Evolutionary conservation across 2,329 filamentous ascomycete genomes (phyloP), one percentile per base, ranked within the genome.

Genomic region (Aspergillus sp.): DNA sequence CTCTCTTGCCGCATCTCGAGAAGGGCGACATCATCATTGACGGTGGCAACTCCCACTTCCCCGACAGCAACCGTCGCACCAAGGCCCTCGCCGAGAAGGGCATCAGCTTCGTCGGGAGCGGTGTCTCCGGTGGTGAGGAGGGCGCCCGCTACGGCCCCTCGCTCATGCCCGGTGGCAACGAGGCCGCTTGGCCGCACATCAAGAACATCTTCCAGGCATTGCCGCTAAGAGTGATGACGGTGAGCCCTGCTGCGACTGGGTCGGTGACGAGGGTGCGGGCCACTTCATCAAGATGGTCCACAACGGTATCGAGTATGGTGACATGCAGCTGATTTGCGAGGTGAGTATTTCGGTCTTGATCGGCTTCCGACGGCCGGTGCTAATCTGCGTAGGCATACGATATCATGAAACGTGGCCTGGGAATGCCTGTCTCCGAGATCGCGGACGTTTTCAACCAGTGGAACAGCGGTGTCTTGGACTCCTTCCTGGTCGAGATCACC

Each of bases 231-330:
- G 84, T 66, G 89, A 95, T 58, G 81, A 95, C 58, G 81, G 80
- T 56, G 91, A 98, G 76, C 71, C 91, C 48, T 98, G 91, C 80
- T 98, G 91, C 63, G 91, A 98, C 69, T 98, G 91, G 91, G 91
- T 98, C 55, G 91, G 91, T 72, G 91, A 96, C 69, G 86, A 96
- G 68, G 91, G 91, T 78, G 85, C 91, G 69, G 91, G 91, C 55
- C 91, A 98, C 80, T 98, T 95, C 75, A 89, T 98, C 74, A 98
- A 98, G 84, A 98, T 98, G 91, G 91, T 98, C 45, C 91, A 98
- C 82, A 98, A 98, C 71, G 91, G 91, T 77, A 98, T 98, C 56
- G 91, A 98, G 73, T 98, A 98, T 65, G 91, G 91, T 79, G 91
- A 98, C 72, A 98, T 98, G 91, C 91, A 98, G 75, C 77, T 98